These are phyloP conservation scores for Metarhizium robertsii DNA, from an alignment of 2,329 filamentous ascomycete genomes.

Conservation along the genomic window DNA sequence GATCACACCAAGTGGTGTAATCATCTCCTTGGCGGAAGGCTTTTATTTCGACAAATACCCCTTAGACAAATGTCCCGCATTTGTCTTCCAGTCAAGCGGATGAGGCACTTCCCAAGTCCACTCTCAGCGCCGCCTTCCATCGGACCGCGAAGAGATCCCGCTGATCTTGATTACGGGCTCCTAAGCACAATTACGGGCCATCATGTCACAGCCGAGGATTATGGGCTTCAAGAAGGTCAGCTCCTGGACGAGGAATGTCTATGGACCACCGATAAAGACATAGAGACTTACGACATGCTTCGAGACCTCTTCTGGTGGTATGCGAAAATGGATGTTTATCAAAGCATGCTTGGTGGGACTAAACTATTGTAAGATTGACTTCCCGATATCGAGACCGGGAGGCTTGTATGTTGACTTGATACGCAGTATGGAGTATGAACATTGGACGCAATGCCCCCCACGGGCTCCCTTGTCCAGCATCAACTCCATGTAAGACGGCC, in stretches of 20 bases:
- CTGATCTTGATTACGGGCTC: constrained; percentile 32
- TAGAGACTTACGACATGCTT: constrained; percentile 71
- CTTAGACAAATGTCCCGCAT: constrained; percentile 63
- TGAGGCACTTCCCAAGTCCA: constrained; percentile 15
- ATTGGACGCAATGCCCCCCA: constrained; percentile 83
- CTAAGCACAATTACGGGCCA: constrained; percentile 32
- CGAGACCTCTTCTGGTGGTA: constrained; percentile 95
- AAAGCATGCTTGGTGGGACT: constrained; percentile 81
- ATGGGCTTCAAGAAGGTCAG: constrained; percentile 24
- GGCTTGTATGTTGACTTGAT: constrained; percentile 11
- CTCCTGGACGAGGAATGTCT: constrained; percentile 13
- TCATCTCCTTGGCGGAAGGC: constrained; percentile 75
- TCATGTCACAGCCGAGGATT: constrained; percentile 26
- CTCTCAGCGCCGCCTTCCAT: not conserved
- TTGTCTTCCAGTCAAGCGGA: constrained; percentile 54
- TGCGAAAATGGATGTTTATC: constrained; percentile 85
- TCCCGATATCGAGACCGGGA: not conserved
- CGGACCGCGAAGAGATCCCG: constrained; percentile 18
- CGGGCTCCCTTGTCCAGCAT: constrained; percentile 68
- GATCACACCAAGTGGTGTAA: constrained; percentile 96
- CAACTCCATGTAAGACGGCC: constrained; percentile 56
- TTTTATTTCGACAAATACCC: constrained; percentile 75
- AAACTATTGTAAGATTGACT: constrained; percentile 55
- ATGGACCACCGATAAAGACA: constrained; percentile 46
- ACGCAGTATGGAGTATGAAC: constrained; percentile 63